phyloP scores from a whole-genome alignment of 2,329 filamentous ascomycete genomes.

The Talaromyces rugulosus region DNA sequence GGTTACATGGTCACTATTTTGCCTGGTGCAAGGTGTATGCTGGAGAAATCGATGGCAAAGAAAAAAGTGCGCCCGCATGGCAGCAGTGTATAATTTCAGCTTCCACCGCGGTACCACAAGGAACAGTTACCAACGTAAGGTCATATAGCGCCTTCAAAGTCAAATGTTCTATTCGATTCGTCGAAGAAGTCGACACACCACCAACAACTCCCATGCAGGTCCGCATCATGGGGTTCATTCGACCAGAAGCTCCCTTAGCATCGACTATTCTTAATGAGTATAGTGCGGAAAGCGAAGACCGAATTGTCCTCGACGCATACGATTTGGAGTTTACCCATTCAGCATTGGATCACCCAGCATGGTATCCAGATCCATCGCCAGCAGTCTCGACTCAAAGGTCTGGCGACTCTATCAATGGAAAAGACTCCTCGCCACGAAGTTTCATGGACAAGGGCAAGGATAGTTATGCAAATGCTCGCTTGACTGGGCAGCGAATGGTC shows the following conservation, averaged over 20 bases:
- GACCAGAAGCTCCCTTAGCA: constrained; percentile 13
- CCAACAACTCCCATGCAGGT: constrained; percentile 37
- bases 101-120: constrained; percentile 38
- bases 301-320: constrained; percentile 33
- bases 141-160: constrained; percentile 44
- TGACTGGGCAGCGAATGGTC: constrained; percentile 51
- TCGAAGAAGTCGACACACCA: constrained; percentile 22
- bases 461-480: constrained; percentile 46
- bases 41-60: neutral
- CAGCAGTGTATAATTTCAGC: constrained; percentile 56
- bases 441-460: constrained; percentile 44
- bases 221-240: constrained; percentile 55
- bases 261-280: constrained; percentile 28
- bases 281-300: constrained; percentile 31
- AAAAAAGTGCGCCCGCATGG: constrained; percentile 42
- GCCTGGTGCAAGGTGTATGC: constrained; percentile 49
- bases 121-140: constrained; percentile 32
- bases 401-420: constrained; percentile 7
- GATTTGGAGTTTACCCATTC: constrained; percentile 35
- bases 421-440: neutral
- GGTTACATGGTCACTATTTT: constrained; percentile 60
- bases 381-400: constrained; percentile 23
- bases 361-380: constrained; percentile 28
- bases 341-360: constrained; percentile 36
- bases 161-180: constrained; percentile 34